phyloP scores from a whole-genome alignment of 2,329 filamentous ascomycete species.

The Claviceps maximensis region DNA sequence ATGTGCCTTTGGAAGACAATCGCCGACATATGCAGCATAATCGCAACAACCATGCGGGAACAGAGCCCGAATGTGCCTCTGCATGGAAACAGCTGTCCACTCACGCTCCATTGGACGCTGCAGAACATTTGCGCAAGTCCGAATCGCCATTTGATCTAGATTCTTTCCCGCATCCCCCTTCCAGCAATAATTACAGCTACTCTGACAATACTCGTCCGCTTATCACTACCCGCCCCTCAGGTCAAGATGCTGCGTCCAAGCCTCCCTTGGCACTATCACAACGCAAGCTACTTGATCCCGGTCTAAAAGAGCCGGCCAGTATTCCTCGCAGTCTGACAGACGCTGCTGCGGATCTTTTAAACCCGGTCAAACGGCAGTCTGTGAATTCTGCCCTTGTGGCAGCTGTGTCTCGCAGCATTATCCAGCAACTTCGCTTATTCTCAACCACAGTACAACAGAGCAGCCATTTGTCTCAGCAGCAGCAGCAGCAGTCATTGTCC shows the following conservation, averaged over 20 bases:
- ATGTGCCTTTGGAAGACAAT: neutral
- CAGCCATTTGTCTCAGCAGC: neutral
- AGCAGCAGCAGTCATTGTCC: neutral
- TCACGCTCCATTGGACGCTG: neutral
- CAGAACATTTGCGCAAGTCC: slow-evolving; percentile 2
- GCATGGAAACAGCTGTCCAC: neutral
- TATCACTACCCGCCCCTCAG: neutral
- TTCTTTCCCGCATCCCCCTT: slow-evolving; percentile 12
- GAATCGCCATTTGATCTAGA: slow-evolving; percentile 13
- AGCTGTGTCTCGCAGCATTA: slow-evolving; percentile 30
- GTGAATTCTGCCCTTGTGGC: slow-evolving; percentile 28
- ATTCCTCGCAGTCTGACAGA: slow-evolving; percentile 7
- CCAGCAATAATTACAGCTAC: slow-evolving; percentile 1
- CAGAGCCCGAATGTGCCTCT: neutral
- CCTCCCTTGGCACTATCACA: slow-evolving; percentile 5
- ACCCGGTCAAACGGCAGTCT: slow-evolving; percentile 17
- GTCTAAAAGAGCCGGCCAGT: neutral
- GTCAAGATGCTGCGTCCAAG: neutral
- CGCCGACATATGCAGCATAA: neutral
- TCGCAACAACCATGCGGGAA: neutral
- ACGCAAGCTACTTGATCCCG: slow-evolving; percentile 2
- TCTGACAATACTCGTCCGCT: neutral
- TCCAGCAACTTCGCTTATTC: slow-evolving; percentile 30
- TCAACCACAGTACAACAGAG: slow-evolving; percentile 11
- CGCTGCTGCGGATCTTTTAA: slow-evolving; percentile 6